phyloP scores from a whole-genome alignment of 1,139 yeast species.

The Torulaspora globosa region DNA sequence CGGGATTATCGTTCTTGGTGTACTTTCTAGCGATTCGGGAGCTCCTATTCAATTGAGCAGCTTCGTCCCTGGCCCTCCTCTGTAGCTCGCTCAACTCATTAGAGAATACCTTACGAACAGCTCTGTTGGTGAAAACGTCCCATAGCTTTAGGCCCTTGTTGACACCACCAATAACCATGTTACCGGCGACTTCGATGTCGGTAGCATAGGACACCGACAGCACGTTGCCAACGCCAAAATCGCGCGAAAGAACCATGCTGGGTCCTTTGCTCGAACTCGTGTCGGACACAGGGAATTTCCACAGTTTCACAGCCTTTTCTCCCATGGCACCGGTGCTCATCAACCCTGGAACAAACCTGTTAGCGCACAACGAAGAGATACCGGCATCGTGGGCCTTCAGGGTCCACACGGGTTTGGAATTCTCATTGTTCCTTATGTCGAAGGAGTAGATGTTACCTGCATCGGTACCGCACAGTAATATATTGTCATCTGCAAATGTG shows the following conservation, averaged over 20 bases:
- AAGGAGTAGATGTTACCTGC: slow-evolving; percentile 85
- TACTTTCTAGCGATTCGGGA: slow-evolving; percentile 75
- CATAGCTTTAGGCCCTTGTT: slow-evolving; percentile 81
- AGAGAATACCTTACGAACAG: slow-evolving; percentile 69
- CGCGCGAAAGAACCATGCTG: slow-evolving; percentile 85
- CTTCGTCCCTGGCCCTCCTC: slow-evolving; percentile 53
- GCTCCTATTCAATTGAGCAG: slow-evolving; percentile 51
- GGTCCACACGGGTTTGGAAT: slow-evolving; percentile 79
- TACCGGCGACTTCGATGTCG: slow-evolving; percentile 82
- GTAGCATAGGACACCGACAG: slow-evolving; percentile 79
- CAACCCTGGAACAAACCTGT: slow-evolving; percentile 64
- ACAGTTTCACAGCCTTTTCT: slow-evolving; percentile 78
- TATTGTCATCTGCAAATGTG: slow-evolving; percentile 64
- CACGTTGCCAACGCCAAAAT: slow-evolving; percentile 93
- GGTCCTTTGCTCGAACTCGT: slow-evolving; percentile 51
- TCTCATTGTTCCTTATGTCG: slow-evolving; percentile 62
- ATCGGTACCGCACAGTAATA: slow-evolving; percentile 87
- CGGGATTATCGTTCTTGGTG: slow-evolving; percentile 44
- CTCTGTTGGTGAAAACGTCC: slow-evolving; percentile 80
- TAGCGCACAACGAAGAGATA: slow-evolving; percentile 74
- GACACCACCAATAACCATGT: slow-evolving; percentile 84
- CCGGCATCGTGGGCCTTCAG: slow-evolving; percentile 97
- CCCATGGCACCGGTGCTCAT: slow-evolving; percentile 88
- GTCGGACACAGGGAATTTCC: slow-evolving; percentile 60
- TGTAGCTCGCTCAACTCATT: slow-evolving; percentile 54